phyloP scores from a whole-genome alignment of 345 rosid species.

The Clarkia xantiana region DNA sequence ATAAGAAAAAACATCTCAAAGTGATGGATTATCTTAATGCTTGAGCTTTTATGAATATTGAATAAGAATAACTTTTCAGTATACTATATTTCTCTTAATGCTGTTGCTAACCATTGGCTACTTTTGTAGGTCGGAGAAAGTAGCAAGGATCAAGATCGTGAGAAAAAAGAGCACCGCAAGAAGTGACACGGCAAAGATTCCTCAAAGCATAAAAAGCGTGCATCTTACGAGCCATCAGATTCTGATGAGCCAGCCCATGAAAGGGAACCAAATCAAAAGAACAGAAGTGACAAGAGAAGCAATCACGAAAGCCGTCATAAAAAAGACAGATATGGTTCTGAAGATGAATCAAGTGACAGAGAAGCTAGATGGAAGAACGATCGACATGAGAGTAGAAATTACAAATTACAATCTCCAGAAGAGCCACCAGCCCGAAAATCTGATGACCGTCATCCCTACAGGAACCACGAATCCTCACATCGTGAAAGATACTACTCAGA shows the following conservation, averaged over 20 bases:
- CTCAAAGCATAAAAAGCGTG: constrained; percentile 35
- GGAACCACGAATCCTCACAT: constrained; percentile 22
- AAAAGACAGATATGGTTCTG: constrained; percentile 16
- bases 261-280: constrained; percentile 16
- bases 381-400: constrained; percentile 13
- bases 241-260: constrained; percentile 24
- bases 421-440: constrained; percentile 11
- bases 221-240: constrained; percentile 17
- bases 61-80: background rate
- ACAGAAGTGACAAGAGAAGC: constrained; percentile 12
- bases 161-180: constrained; percentile 21
- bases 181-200: constrained; percentile 17
- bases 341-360: constrained; percentile 28
- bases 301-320: constrained; percentile 14
- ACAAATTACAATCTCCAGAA: constrained; percentile 19
- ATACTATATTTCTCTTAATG: no score
- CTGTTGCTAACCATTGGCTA: background rate
- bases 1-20: no score
- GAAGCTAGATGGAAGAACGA: constrained; percentile 16
- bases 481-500: constrained; percentile 13
- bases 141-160: constrained; percentile 25
- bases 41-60: no score
- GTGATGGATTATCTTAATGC: no score
- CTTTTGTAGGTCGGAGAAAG: constrained; percentile 7
- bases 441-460: constrained; percentile 15